These are phyloP conservation scores for Stellera chamaejasme DNA, from an alignment of 345 rosid genomes.

Conservation along the genomic window DNA sequence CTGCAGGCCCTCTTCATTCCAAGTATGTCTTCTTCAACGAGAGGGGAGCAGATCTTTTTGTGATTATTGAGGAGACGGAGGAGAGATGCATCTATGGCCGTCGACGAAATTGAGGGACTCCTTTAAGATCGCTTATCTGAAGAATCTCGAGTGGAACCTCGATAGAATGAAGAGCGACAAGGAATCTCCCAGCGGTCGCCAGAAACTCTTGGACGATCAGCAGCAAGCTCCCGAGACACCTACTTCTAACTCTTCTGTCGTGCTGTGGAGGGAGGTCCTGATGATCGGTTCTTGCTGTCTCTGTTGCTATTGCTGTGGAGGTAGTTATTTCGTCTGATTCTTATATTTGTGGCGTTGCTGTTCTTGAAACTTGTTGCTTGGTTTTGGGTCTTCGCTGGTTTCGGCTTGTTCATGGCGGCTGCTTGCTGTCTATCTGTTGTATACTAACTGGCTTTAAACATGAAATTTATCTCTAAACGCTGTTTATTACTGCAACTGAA, in stretches of 20 bases:
- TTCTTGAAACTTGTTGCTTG: background rate
- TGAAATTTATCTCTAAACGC: no score
- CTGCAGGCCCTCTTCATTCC: no score
- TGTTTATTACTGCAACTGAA: no score
- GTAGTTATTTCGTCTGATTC: constrained; percentile 13
- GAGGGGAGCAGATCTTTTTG: no score
- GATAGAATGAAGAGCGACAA: constrained; percentile 40
- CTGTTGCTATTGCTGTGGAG: constrained; percentile 58
- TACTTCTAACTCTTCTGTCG: background rate
- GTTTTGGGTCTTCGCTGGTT: background rate
- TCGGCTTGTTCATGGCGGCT: no score
- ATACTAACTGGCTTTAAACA: no score
- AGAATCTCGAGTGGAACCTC: constrained; percentile 50
- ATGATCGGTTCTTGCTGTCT: constrained; percentile 41
- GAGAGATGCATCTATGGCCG: constrained; percentile 67
- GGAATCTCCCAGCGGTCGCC: constrained; percentile 16
- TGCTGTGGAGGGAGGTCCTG: constrained; percentile 24
- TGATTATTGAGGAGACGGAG: background rate
- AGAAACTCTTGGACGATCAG: constrained; percentile 25
- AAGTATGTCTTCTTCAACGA: no score
- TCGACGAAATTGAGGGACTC: constrained; percentile 52
- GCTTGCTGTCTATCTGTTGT: no score
- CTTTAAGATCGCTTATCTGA: constrained; percentile 38
- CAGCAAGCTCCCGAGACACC: constrained; percentile 7
- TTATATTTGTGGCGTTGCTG: background rate